Percentiles rank a stretch among this genome's conserved stretches.
Conservation (phyloP, 768 basidiomycete species). For the Tricholoma sp. region DNA sequence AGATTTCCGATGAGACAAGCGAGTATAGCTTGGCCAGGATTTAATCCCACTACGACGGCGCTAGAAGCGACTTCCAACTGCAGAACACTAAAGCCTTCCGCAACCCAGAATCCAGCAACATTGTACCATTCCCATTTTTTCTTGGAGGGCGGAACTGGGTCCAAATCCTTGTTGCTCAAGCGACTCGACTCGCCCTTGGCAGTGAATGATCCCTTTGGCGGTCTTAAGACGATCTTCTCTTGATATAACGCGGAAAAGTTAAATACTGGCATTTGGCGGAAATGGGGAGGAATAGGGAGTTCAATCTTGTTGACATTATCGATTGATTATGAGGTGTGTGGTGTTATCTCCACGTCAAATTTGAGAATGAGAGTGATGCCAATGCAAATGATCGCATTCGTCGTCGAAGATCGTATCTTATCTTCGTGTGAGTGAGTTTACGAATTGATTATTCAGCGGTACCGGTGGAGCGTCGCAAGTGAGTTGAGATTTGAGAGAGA, state of each 20-base stretch:
- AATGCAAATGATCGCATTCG: too few species aligned
- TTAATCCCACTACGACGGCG: neutral
- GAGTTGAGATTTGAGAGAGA: too few species aligned
- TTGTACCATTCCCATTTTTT: neutral
- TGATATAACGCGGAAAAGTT: neutral
- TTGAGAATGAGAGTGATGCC: too few species aligned
- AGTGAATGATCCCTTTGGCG: neutral
- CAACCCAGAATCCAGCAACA: neutral
- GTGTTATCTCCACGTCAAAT: neutral
- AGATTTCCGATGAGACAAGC: neutral
- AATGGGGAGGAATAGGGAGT: neutral
- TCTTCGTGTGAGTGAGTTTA: too few species aligned
- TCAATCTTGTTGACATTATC: neutral
- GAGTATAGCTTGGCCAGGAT: neutral
- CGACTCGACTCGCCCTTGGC: neutral
- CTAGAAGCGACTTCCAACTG: neutral
- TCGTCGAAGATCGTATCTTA: too few species aligned
- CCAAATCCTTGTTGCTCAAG: neutral
- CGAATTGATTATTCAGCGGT: too few species aligned
- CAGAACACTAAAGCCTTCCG: neutral
- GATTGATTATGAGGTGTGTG: neutral
- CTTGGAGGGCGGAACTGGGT: neutral
- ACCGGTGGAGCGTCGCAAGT: too few species aligned
- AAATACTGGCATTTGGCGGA: neutral
- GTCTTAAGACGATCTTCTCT: neutral